Conservation (phyloP, 106 monocot species). For the Iris macrosiphon region DNA sequence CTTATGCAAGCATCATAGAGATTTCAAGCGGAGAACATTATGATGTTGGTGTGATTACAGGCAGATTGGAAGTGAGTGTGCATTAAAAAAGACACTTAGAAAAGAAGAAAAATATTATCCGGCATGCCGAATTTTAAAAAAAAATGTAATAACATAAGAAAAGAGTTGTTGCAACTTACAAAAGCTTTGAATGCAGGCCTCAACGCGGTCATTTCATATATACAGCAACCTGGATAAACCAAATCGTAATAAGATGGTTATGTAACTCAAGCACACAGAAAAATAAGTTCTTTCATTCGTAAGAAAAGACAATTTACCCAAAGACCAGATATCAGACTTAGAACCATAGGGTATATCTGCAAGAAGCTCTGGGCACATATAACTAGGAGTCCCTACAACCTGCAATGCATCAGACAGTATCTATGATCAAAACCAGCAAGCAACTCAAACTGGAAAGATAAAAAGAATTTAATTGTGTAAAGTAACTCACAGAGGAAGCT, state of each 20-base stretch:
- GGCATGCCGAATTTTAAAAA: too few relatives aligned
- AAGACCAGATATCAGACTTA: conserved; percentile 98
- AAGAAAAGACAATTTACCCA: conserved; percentile 49
- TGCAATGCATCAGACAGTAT: conserved; percentile 12
- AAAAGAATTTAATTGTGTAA: background rate
- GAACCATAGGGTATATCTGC: conserved; percentile 98
- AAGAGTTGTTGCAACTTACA: conserved; percentile 48
- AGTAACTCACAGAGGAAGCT: conserved; percentile 79
- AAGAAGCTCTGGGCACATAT: conserved; percentile 99
- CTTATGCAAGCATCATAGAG: too few relatives aligned
- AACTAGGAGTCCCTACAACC: conserved; percentile 98
- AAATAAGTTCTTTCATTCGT: too few relatives aligned
- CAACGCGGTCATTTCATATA: conserved; percentile 97
- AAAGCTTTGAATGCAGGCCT: conserved; percentile 95
- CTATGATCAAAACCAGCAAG: background rate
- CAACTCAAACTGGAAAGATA: background rate
- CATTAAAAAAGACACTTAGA: too few relatives aligned
- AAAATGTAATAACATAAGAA: background rate
- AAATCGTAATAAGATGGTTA: too few relatives aligned
- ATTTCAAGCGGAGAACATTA: too few relatives aligned
- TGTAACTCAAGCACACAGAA: background rate
- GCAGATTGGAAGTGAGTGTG: too few relatives aligned
- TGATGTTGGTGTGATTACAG: too few relatives aligned
- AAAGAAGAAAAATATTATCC: too few relatives aligned
- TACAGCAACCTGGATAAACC: conserved; percentile 93